phyloP scores from a whole-genome alignment of 2,329 filamentous ascomycete species.

The Xylariaceae sp. region DNA sequence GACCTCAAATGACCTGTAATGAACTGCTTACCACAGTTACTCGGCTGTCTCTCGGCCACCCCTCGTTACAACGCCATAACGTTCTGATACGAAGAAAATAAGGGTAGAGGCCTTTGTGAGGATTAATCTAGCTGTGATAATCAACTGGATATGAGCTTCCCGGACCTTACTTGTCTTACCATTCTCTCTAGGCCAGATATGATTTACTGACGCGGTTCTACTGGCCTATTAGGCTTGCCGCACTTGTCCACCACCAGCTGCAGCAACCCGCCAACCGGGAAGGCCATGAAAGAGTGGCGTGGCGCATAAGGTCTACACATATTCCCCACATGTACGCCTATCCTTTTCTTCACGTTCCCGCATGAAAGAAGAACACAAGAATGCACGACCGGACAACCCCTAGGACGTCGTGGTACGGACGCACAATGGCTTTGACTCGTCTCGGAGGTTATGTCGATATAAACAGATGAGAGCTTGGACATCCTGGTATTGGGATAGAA shows the following conservation, averaged over 20 bases:
- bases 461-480: neutral
- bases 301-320: neutral
- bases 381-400: neutral
- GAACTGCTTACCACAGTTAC: no score
- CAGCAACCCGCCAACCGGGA: neutral
- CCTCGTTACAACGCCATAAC: no score
- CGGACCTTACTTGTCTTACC: neutral
- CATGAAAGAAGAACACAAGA: conserved; percentile 23
- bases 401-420: conserved; percentile 6
- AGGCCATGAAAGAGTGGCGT: neutral
- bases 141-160: neutral
- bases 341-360: conserved; percentile 1
- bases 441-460: conserved; percentile 8
- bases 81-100: no score
- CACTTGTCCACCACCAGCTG: conserved; percentile 1
- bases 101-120: no score
- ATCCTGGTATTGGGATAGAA: no score
- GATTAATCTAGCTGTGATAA: neutral
- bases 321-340: neutral
- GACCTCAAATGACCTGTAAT: no score
- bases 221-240: conserved; percentile 14
- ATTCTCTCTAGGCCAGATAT: neutral
- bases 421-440: conserved; percentile 6
- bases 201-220: neutral
- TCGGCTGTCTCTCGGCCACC: no score